Evolutionary conservation across 2,329 filamentous ascomycete species (phyloP).

Genomic region (Chaetomium olivaceum): DNA sequence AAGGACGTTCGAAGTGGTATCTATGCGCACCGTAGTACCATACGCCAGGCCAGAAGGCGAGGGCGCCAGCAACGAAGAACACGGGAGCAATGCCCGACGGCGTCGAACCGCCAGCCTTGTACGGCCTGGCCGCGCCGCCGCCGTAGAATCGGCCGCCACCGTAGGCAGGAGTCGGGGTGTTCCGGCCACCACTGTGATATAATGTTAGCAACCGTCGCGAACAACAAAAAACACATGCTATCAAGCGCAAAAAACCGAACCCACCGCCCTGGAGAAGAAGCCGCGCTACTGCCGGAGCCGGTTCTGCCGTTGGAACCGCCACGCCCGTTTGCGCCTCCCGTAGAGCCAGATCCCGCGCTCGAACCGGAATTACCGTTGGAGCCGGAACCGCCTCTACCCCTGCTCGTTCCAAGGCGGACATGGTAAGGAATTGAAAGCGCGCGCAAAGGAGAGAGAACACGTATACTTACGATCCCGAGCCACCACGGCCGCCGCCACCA

Average conservation of each 20-base stretch:
- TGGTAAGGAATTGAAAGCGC: not conserved
- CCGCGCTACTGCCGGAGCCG: not conserved
- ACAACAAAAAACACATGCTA: not conserved
- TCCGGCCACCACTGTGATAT: constrained; percentile 40
- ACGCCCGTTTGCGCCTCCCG: not conserved
- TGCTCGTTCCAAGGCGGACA: not conserved
- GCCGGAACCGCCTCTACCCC: constrained; percentile 4
- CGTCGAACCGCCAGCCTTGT: constrained; percentile 53
- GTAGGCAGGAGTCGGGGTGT: constrained; percentile 57
- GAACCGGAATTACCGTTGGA: constrained; percentile 6
- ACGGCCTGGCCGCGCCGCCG: constrained; percentile 64
- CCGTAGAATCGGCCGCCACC: constrained; percentile 67
- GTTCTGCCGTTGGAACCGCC: not conserved
- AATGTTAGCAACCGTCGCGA: constrained; percentile 20
- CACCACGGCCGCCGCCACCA: constrained; percentile 26
- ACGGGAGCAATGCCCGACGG: constrained; percentile 55
- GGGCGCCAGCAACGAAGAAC: constrained; percentile 47
- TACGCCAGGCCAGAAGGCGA: constrained; percentile 63
- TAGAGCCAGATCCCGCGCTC: not conserved
- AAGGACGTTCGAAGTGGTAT: constrained; percentile 56
- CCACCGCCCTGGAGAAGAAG: constrained; percentile 12
- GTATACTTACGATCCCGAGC: constrained; percentile 14
- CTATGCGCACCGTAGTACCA: constrained; percentile 66
- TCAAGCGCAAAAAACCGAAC: not conserved
- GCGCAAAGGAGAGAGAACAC: not conserved